Percentiles rank a stretch among this genome's conserved stretches.
These are phyloP conservation scores for Hypoxylon fuscum DNA, from an alignment of 495 filamentous ascomycete genomes.

Conservation along the genomic window DNA sequence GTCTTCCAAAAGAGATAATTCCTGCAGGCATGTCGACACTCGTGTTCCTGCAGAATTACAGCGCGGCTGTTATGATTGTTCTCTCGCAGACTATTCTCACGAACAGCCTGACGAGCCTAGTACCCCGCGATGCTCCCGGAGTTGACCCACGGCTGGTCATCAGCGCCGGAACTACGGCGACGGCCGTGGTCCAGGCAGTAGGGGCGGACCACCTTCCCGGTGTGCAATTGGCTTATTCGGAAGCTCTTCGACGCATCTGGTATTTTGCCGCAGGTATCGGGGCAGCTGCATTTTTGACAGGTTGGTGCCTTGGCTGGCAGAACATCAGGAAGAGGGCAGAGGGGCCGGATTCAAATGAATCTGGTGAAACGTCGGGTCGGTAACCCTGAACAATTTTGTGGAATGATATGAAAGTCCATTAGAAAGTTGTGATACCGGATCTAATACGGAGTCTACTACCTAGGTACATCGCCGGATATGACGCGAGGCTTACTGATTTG, in stretches of 20 bases:
- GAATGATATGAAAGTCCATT: too few relatives aligned
- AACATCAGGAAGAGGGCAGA: background rate
- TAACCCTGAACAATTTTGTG: too few relatives aligned
- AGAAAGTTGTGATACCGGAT: too few relatives aligned
- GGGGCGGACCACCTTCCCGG: constrained; percentile 37
- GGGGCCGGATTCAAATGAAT: background rate
- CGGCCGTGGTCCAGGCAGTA: constrained; percentile 45
- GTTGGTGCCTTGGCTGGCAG: constrained; percentile 3
- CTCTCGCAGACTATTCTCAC: constrained; percentile 46
- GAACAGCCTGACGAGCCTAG: constrained; percentile 31
- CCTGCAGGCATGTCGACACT: constrained; percentile 44
- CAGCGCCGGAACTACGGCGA: constrained; percentile 43
- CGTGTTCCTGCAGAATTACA: constrained; percentile 46
- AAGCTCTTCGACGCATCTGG: constrained; percentile 38
- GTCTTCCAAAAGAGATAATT: constrained; percentile 21
- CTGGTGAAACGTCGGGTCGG: too few relatives aligned
- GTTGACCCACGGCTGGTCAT: constrained; percentile 43
- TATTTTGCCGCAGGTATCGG: constrained; percentile 1
- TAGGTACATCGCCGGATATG: too few relatives aligned
- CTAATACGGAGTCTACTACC: too few relatives aligned
- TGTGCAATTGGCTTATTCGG: constrained; percentile 50
- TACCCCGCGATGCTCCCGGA: constrained; percentile 39
- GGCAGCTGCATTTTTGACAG: background rate
- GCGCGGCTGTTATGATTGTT: constrained; percentile 43
- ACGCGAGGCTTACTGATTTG: too few relatives aligned